Evolutionary conservation across 169 alveolate genomes (phyloP), one percentile per base, ranked within the genome.

Genomic region (Besnoitia besnoiti): DNA sequence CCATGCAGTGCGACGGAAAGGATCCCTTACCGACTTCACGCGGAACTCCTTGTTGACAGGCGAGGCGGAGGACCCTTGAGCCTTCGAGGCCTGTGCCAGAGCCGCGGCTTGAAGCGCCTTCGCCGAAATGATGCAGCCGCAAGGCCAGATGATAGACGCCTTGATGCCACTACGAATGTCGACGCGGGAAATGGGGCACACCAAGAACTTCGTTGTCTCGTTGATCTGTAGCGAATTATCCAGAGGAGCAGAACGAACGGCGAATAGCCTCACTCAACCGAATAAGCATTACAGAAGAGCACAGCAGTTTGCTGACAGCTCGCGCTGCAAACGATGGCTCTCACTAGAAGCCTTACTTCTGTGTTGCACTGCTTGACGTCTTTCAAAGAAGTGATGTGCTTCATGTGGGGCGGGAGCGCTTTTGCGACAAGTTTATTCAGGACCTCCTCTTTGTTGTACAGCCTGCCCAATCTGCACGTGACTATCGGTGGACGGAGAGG

Each of bases 381-480:
- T 91, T 95, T 96, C 87, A 96, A 76, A 30, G 94, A 90, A 85
- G 93, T 95, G 49, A 96, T 94, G 82, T 97, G 98, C 76, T 91
- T 92, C 95, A 94, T 90, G 37, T 94, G 93, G n/a, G 92, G 93
- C 61, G 95, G 93, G 7, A 93, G 92, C 77, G 93, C 91, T 91
- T 96, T 96, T 46, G 95, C 90, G 44, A 97, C 94, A 27, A 97
- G 92, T 51, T 89, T 89, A 46, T 93, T 90, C 35, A 97, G 61
- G 21, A 97, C 94, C 33, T 94, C 90, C 87, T 97, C 98, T 85
- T 97, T 97, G 91, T 97, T 97, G 93, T 97, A 97, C 46, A 97
- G 88, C 33, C 94, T 82, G 44, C 98, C 98, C 46, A 95, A 40
- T 27, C 96, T 89, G 80, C 98, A 97, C n/a, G 95, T 96, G 62